phyloP scores from a whole-genome alignment of 2,329 filamentous ascomycete genomes.

The Diplodia sapinea region DNA sequence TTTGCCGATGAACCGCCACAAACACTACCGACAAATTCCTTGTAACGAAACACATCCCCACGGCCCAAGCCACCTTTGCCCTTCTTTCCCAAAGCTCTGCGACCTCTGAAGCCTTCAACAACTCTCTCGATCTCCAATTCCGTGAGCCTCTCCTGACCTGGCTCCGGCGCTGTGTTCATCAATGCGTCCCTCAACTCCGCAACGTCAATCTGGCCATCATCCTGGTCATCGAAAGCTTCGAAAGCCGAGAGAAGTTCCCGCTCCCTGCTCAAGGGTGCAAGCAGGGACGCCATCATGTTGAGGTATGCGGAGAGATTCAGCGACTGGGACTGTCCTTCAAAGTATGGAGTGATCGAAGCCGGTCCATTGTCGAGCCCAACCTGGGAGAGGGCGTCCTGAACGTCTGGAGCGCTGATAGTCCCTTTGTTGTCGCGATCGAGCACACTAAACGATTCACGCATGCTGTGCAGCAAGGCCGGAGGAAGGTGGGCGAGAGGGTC shows the following conservation, averaged over 20 bases:
- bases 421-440: slow-evolving; percentile 90
- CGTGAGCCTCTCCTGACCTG: slow-evolving; percentile 63
- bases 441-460: slow-evolving; percentile 93
- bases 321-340: slow-evolving; percentile 73
- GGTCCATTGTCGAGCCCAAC: slow-evolving; percentile 77
- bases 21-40: slow-evolving; percentile 76
- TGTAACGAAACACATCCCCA: slow-evolving; percentile 90
- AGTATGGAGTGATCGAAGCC: slow-evolving; percentile 78
- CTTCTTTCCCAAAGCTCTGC: slow-evolving; percentile 78
- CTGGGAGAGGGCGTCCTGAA: slow-evolving; percentile 85
- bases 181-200: slow-evolving; percentile 82
- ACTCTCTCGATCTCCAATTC: slow-evolving; percentile 82
- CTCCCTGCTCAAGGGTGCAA: slow-evolving; percentile 76
- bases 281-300: slow-evolving; percentile 75
- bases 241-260: slow-evolving; percentile 87
- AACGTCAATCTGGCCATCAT: slow-evolving; percentile 90
- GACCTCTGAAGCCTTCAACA: slow-evolving; percentile 83
- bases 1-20: slow-evolving; percentile 25
- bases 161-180: slow-evolving; percentile 56
- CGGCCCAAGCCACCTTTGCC: slow-evolving; percentile 57
- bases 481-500: slow-evolving; percentile 72
- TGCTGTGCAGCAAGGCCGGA: slow-evolving; percentile 79
- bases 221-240: slow-evolving; percentile 93
- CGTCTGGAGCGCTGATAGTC: slow-evolving; percentile 78
- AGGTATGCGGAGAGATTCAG: slow-evolving; percentile 87